phyloP scores from a whole-genome alignment of 345 rosid genomes.

The Camelina sativa region DNA sequence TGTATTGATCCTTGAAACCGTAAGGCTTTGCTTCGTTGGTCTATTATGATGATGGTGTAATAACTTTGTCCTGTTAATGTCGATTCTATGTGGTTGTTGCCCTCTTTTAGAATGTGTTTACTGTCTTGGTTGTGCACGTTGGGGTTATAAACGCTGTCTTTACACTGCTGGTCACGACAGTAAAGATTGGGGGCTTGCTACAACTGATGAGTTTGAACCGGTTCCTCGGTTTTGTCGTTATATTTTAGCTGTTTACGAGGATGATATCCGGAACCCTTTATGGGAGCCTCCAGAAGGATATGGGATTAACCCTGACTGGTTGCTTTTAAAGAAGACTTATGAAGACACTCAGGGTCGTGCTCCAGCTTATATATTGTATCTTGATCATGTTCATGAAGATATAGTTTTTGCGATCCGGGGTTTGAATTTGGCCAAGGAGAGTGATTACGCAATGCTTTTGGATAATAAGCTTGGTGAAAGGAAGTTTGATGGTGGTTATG shows the following conservation, averaged over 20 bases:
- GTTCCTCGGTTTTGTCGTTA: constrained; percentile 89
- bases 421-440: constrained; percentile 84
- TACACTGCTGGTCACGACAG: constrained; percentile 92
- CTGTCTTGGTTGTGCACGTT: constrained; percentile 94
- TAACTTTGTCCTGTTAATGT: constrained; percentile 53
- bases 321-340: constrained; percentile 64
- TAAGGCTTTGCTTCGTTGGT: constrained; percentile 11
- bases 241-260: constrained; percentile 90
- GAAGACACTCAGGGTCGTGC: constrained; percentile 79
- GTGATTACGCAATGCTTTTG: constrained; percentile 82
- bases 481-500: constrained; percentile 91
- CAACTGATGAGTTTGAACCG: constrained; percentile 84
- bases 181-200: constrained; percentile 87
- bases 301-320: constrained; percentile 77
- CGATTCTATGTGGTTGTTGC: constrained; percentile 72
- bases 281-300: constrained; percentile 96
- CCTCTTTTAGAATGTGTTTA: constrained; percentile 93
- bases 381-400: constrained; percentile 77
- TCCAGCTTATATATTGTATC: constrained; percentile 78
- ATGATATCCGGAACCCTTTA: constrained; percentile 73
- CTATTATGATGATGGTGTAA: neutral
- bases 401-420: constrained; percentile 86
- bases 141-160: constrained; percentile 97
- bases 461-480: constrained; percentile 84
- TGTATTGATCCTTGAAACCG: neutral